These are phyloP conservation scores for Melastoma malabathricum DNA, from an alignment of 345 rosid genomes.

Conservation along the genomic window DNA sequence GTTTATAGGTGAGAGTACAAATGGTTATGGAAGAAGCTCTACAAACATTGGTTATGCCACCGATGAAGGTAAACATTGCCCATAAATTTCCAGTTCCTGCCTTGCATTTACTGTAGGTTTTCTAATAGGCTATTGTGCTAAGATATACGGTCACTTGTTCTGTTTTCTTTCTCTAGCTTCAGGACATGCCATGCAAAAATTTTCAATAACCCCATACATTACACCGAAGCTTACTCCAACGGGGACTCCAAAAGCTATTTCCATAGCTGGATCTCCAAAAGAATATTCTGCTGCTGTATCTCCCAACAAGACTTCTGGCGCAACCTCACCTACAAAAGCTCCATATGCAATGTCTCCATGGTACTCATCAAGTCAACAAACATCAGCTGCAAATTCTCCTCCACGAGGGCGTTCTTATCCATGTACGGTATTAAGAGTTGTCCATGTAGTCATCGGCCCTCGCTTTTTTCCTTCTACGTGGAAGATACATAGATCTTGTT, in stretches of 20 bases:
- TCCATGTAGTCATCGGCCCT: too few relatives aligned
- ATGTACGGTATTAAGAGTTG: conserved; percentile 26
- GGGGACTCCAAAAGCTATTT: conserved; percentile 60
- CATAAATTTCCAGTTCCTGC: neutral
- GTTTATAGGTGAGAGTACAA: conserved; percentile 33
- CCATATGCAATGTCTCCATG: conserved; percentile 56
- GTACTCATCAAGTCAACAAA: conserved; percentile 86
- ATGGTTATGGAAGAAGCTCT: conserved; percentile 34
- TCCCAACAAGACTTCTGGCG: conserved; percentile 50
- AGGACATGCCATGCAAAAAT: conserved; percentile 35
- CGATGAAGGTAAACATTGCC: conserved; percentile 43
- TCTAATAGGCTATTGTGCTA: neutral
- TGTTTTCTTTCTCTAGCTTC: conserved; percentile 26
- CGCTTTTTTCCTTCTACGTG: too few relatives aligned
- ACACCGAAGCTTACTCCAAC: conserved; percentile 74
- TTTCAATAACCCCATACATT: conserved; percentile 64
- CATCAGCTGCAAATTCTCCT: conserved; percentile 86
- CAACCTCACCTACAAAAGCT: conserved; percentile 50
- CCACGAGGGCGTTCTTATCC: conserved; percentile 61
- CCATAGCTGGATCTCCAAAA: conserved; percentile 55
- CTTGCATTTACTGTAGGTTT: too few relatives aligned
- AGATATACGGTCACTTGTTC: neutral
- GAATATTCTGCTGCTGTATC: conserved; percentile 60
- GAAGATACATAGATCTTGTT: too few relatives aligned
- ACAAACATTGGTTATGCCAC: conserved; percentile 22